These are phyloP conservation scores for Papiliotrema fonsecae DNA, from an alignment of 1,284 basidiomycete species.

Conservation along the genomic window DNA sequence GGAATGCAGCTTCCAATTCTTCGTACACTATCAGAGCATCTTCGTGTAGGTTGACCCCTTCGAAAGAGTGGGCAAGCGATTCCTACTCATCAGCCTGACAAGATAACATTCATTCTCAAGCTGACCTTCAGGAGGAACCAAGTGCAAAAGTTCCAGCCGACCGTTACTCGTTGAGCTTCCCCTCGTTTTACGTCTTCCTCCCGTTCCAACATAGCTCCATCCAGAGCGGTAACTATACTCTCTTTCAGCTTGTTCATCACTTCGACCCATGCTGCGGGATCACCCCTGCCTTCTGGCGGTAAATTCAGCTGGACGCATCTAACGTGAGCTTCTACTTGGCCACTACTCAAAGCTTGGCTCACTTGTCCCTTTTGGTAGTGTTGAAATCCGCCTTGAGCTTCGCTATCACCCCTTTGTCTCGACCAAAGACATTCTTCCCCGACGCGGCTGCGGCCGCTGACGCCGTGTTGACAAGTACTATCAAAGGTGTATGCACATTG, in stretches of 20 bases:
- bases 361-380: slow-evolving; percentile 80
- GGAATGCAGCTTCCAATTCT: slow-evolving; percentile 83
- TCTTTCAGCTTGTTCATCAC: slow-evolving; percentile 86
- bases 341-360: slow-evolving; percentile 14
- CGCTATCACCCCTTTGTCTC: slow-evolving; percentile 62
- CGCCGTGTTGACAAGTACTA: slow-evolving; percentile 66
- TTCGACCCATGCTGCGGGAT: slow-evolving; percentile 83
- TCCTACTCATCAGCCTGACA: slow-evolving; percentile 56
- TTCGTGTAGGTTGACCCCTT: slow-evolving; percentile 81
- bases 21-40: slow-evolving; percentile 87
- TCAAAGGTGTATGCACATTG: slow-evolving; percentile 77
- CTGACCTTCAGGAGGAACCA: slow-evolving; percentile 88
- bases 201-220: slow-evolving; percentile 66
- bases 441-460: slow-evolving; percentile 55
- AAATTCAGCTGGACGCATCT: slow-evolving; percentile 70
- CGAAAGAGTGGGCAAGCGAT: slow-evolving; percentile 86
- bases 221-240: slow-evolving; percentile 73
- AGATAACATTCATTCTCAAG: neutral
- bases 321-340: slow-evolving; percentile 3
- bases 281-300: slow-evolving; percentile 42
- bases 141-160: slow-evolving; percentile 95
- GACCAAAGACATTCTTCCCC: slow-evolving; percentile 49
- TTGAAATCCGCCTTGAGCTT: slow-evolving; percentile 93
- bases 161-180: slow-evolving; percentile 77
- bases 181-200: slow-evolving; percentile 84